Base-by-base conservation (phyloP, 176 grass and related monocot species). In the Oryza punctata region DNA sequence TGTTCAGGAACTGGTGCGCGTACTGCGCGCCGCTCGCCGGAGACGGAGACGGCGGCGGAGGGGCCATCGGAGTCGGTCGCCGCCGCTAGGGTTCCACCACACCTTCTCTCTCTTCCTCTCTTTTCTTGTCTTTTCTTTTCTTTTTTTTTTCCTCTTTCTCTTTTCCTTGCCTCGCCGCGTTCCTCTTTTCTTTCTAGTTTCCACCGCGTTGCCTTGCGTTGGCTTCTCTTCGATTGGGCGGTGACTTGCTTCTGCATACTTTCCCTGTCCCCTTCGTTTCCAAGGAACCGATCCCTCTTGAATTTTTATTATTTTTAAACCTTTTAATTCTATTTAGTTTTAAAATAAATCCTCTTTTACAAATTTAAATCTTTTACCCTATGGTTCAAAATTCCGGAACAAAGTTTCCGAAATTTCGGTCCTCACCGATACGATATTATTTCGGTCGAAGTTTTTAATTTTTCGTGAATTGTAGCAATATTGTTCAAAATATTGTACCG, bases 1-100 rank as follows among this genome's bases (percentile, higher is more conserved):
- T 88, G 81, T 85, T 94, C 37, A 97, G 95, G 90, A 97, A 97
- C 78, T 97, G 95, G 54, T 90, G 90, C 21, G 90, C 95, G 81
- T 90, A 92, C 68, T 94, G 94, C 10, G 85, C 80, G 26, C 76
- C 83, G 75, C 82, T 85, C 63, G 78, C 77, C 14, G 87, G 23
- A 7, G 69, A 46, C 18, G 63, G 74, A 7, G 69, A 46, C 18
- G 63, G 74, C 38, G 82, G 73, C 19, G 70, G 75, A 12, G 85
- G 77, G 90, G 83, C 79, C 87, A 89, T 91, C 28, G 61, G 19
- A 28, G 21, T 7, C 57, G 57, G 21, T 61, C 7, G 57, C 19
- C 57, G 21, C 21, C 2, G 57, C 19, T 61, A 61, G 57, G 57
- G 21, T 61, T 61, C 57, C 54, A 9, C 19, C 54, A 49, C 46